Evolutionary conservation across 2,329 filamentous ascomycete genomes (phyloP).

Genomic region (Penicillium decumbens): DNA sequence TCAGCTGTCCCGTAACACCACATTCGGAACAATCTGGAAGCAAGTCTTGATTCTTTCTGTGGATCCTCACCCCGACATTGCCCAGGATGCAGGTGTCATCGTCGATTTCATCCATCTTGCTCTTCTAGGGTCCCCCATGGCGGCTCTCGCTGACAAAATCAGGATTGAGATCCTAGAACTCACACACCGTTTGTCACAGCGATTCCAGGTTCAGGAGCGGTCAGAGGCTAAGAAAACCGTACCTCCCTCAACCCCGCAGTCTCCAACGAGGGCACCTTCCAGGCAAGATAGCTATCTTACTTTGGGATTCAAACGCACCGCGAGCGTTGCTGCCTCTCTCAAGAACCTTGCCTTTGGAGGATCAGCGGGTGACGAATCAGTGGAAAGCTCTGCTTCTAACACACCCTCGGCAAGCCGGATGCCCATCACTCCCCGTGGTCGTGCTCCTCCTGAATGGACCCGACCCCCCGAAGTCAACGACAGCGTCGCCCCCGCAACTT

Average conservation of each 20-base stretch:
- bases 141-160: slow-evolving; percentile 62
- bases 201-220: slow-evolving; percentile 37
- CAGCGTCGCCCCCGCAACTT: slow-evolving; percentile 58
- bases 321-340: slow-evolving; percentile 60
- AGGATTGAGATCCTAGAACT: slow-evolving; percentile 60
- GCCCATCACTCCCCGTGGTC: slow-evolving; percentile 46
- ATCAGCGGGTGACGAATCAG: slow-evolving; percentile 32
- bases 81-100: slow-evolving; percentile 76
- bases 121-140: slow-evolving; percentile 72
- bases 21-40: slow-evolving; percentile 92
- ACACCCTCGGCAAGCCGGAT: slow-evolving; percentile 32
- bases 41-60: slow-evolving; percentile 85
- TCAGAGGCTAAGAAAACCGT: slow-evolving; percentile 33
- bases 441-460: slow-evolving; percentile 55
- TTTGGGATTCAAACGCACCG: slow-evolving; percentile 57
- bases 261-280: slow-evolving; percentile 41
- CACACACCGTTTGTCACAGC: slow-evolving; percentile 33
- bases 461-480: slow-evolving; percentile 72
- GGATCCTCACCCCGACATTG: slow-evolving; percentile 90
- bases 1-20: slow-evolving; percentile 70
- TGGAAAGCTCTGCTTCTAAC: slow-evolving; percentile 25
- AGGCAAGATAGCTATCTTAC: slow-evolving; percentile 60
- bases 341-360: slow-evolving; percentile 57
- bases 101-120: slow-evolving; percentile 79
- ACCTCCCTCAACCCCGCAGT: slow-evolving; percentile 47